Evolutionary conservation across 768 basidiomycete species (phyloP).

Genomic region (Boletus insuetus): DNA sequence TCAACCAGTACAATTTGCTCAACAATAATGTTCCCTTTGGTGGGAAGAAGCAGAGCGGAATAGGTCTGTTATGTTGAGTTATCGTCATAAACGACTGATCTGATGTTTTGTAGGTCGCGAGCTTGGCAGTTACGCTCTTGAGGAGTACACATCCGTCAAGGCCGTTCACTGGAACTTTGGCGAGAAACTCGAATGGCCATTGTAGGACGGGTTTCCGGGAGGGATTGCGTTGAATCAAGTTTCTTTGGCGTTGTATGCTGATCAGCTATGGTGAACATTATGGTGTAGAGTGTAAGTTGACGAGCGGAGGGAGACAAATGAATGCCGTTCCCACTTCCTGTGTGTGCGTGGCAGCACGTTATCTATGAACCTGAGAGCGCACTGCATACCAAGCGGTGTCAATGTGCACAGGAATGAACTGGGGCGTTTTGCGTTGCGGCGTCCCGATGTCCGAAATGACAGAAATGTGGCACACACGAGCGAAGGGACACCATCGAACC

Average conservation of each 20-base stretch:
- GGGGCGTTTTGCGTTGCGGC: neutral
- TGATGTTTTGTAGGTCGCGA: slow-evolving; percentile 63
- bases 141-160: slow-evolving; percentile 81
- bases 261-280: neutral
- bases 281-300: slow-evolving; percentile 19
- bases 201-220: slow-evolving; percentile 36
- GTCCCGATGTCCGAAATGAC: slow-evolving; percentile 14
- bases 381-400: slow-evolving; percentile 1
- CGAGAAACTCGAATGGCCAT: slow-evolving; percentile 75
- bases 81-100: slow-evolving; percentile 3
- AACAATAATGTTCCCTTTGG: slow-evolving; percentile 93
- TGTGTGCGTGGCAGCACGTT: neutral
- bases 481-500: slow-evolving; percentile 10
- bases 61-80: slow-evolving; percentile 43
- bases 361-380: slow-evolving; percentile 1
- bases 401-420: slow-evolving; percentile 14
- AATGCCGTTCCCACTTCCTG: slow-evolving; percentile 6
- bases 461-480: slow-evolving; percentile 26
- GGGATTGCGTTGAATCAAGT: neutral
- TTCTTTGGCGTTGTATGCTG: neutral
- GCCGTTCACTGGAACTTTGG: slow-evolving; percentile 89
- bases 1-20: slow-evolving; percentile 85
- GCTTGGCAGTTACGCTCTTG: slow-evolving; percentile 79
- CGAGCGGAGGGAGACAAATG: slow-evolving; percentile 7
- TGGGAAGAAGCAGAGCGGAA: slow-evolving; percentile 90